Evolutionary conservation across 1,139 yeast species (phyloP), one percentile per base, ranked within the genome.

Genomic region (Meyerozyma smithsonii): DNA sequence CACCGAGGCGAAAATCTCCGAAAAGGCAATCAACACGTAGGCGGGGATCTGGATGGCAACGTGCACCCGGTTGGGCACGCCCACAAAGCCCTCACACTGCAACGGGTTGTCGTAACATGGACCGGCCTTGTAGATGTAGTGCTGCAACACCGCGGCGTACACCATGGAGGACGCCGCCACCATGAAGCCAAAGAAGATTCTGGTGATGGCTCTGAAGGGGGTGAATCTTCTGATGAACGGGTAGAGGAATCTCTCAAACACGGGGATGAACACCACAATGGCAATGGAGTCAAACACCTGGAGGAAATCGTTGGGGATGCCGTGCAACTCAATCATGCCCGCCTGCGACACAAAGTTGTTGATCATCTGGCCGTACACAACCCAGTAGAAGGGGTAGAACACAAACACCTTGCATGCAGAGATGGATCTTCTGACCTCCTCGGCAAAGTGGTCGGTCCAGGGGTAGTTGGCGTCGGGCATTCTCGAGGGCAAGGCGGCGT

Each of bases 81-180:
- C 54, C 12, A 46, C 46, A 40, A 28, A 46, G 2, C 49, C 40
- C 8, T 46, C 47, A 42, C 56, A 51, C 2, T 39, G 41, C 44
- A 41, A 45, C 35, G 94, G 90, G 40, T 55, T 49, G 45, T 80
- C 77, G 51, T 80, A 87, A 73, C 95, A 87, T 43, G 94, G 92
- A 17, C 88, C 88, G 6, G 85, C 69, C 37, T 64, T 58, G 66
- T 88, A 88, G 47, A 89, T 81, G 55, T 68, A 69, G 56, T 80
- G 78, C 65, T 89, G 96, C 48, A 86, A 72, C 34, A 85, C 81
- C 12, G 95, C 92, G 41, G 95, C 94, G 56, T 84, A 80, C 26
- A 80, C 75, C 81, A 85, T 84, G 32, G 95, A 75, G 33, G 73
- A 54, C 5, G 89, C 62, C 40, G 83, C 89, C 43, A 85, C 69